phyloP scores from a whole-genome alignment of 73 alveolate genomes.

The Paramecium tetraurelia region DNA sequence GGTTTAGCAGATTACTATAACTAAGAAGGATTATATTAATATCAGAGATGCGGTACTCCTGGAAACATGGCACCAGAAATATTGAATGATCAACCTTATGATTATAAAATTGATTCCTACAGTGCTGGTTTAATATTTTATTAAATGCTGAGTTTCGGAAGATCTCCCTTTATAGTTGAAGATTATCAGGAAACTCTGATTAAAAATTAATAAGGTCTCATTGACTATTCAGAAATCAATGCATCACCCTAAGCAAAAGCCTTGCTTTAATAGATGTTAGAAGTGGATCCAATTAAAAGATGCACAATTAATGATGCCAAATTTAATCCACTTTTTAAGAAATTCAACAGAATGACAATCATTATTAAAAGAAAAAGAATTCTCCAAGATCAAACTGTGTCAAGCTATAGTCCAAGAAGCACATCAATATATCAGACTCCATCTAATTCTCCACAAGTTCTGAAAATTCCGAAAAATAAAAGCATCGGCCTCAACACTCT shows the following conservation, averaged over 20 bases:
- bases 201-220: slow-evolving; percentile 63
- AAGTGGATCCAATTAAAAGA: background rate
- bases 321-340: background rate
- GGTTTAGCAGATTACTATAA: slow-evolving; percentile 32
- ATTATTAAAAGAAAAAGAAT: background rate
- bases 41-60: slow-evolving; percentile 37
- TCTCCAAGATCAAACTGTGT: background rate
- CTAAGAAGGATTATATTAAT: background rate
- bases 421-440: background rate
- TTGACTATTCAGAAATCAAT: slow-evolving; percentile 63
- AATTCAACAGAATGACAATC: background rate
- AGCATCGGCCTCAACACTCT: background rate
- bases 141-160: slow-evolving; percentile 62
- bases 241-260: slow-evolving; percentile 48
- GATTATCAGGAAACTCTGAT: slow-evolving; percentile 63
- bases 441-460: background rate
- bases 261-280: background rate
- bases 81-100: background rate
- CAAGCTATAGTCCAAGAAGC: background rate
- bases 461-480: background rate
- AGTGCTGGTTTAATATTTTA: slow-evolving; percentile 68
- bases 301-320: background rate
- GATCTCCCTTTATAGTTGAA: slow-evolving; percentile 73
- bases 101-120: slow-evolving; percentile 63
- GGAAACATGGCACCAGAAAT: slow-evolving; percentile 54